Evolutionary conservation across 2,329 filamentous ascomycete species (phyloP), one percentile per base, ranked within the genome.

Genomic region (Colletotrichum sp.): DNA sequence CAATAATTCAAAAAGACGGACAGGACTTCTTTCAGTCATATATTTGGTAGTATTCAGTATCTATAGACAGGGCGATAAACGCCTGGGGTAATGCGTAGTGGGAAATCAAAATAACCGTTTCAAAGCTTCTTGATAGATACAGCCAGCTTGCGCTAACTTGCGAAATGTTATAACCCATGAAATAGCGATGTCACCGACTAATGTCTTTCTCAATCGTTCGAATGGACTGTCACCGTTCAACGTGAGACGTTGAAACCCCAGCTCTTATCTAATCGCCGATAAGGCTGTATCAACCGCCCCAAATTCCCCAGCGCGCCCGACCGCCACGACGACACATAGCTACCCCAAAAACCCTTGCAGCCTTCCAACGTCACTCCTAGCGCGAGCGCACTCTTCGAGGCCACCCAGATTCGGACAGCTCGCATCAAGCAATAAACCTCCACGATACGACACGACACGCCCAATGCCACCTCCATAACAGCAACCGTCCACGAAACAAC

Each of bases 231-330:
- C 59, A 12, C 28, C 0, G 28, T 62, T 30, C 26, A 62, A 62
- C 26, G 28, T 52, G 59, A 26, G 24, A 32, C 16, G 59, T 62
- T 36, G 39, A 34, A 2, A 21, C 2, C 28, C 16, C 18, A 71
- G 63, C 69, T 72, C 73, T 76, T 76, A 76, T 76, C 73, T 68
- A 68, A 76, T 76, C 73, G 73, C 73, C 73, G 73, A 76, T 72
- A 72, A 68, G 69, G 69, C 73, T 76, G 69, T 4, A 24, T 4
- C 49, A 26, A 30, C 24, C 24, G n/a, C 16, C 59, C 28, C 39
- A 30, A 62, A n/a, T 24, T 39, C 28, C 62, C n/a, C n/a, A 64
- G 59, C 59, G 57, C 34, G 39, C 26, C n/a, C 36, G 36, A 71
- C 55, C 32, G 26, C 60, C 39, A 64, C 44, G 28, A 55, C 39